Evolutionary conservation across 257 asterid genomes (phyloP).

Genomic region (Anisodus acutangulus): DNA sequence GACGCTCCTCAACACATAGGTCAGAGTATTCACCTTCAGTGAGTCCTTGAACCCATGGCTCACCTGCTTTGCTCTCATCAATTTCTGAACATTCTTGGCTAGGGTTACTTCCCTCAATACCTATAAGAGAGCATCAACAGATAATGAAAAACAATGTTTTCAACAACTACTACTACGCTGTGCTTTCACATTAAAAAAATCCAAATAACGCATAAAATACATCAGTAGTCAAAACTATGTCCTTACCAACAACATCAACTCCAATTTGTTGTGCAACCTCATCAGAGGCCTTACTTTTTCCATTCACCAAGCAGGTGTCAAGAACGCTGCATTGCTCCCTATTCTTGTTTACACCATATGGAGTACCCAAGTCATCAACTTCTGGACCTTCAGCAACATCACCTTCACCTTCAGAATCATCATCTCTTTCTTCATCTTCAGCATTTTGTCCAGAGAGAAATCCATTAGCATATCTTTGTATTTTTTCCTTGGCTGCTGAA

Average conservation of each 20-base stretch:
- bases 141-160: conserved; percentile 15
- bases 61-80: conserved; percentile 88
- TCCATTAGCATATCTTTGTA: conserved; percentile 83
- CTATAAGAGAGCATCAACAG: conserved; percentile 44
- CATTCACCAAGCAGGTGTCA: conserved; percentile 50
- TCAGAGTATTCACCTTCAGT: conserved; percentile 96
- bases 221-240: conserved; percentile 27
- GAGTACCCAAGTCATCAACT: conserved; percentile 70
- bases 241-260: conserved; percentile 55
- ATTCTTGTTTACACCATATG: conserved; percentile 54
- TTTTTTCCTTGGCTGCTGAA: conserved; percentile 85
- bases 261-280: conserved; percentile 48
- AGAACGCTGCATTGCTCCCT: conserved; percentile 46
- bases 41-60: conserved; percentile 95
- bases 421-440: conserved; percentile 93
- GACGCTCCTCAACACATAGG: conserved; percentile 94
- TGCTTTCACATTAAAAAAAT: background rate
- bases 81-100: conserved; percentile 72
- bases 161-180: background rate
- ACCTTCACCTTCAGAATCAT: conserved; percentile 92
- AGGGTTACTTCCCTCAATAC: conserved; percentile 45
- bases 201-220: background rate
- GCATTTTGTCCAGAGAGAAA: conserved; percentile 80
- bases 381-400: conserved; percentile 86
- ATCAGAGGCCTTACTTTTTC: conserved; percentile 53